Conservation (phyloP, 306 rosid genomes). For the Acacia acuminata region DNA sequence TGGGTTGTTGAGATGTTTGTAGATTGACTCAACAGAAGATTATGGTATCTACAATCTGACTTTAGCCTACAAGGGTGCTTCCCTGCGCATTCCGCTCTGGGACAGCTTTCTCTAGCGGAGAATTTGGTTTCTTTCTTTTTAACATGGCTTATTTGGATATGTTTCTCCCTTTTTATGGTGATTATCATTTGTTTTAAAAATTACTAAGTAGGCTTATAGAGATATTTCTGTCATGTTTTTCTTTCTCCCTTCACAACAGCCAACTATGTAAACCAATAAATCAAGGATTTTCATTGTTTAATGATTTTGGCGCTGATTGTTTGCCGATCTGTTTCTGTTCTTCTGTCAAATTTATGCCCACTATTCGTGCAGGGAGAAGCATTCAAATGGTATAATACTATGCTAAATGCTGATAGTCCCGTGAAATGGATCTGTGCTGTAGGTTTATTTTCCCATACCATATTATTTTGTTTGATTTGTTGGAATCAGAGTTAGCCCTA, state of each 20-base stretch:
- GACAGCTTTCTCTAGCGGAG: constrained; percentile 47
- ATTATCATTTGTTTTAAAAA: constrained; percentile 41
- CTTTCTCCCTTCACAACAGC: constrained; percentile 27
- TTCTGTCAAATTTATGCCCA: constrained; percentile 4
- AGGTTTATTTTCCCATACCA: not conserved
- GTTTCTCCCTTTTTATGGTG: constrained; percentile 40
- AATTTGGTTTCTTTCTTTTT: constrained; percentile 45
- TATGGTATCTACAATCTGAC: constrained; percentile 52
- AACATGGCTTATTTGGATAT: constrained; percentile 43
- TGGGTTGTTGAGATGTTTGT: constrained; percentile 72
- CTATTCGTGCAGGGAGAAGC: constrained; percentile 7
- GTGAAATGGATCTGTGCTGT: not conserved
- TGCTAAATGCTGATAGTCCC: not conserved
- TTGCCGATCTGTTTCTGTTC: constrained; percentile 18
- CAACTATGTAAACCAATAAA: constrained; percentile 53
- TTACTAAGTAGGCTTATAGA: constrained; percentile 44
- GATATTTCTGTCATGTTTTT: constrained; percentile 30
- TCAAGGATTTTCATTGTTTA: constrained; percentile 32
- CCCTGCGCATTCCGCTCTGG: constrained; percentile 45
- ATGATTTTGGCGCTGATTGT: constrained; percentile 29
- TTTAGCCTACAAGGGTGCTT: constrained; percentile 39
- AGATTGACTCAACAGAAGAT: constrained; percentile 50
- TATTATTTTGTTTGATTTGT: not conserved
- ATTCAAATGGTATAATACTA: not conserved
- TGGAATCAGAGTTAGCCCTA: not conserved